Percentiles rank a stretch among this genome's conserved stretches.
These are phyloP conservation scores for Sindora glabra DNA, from an alignment of 306 rosid species.

Conservation along the genomic window DNA sequence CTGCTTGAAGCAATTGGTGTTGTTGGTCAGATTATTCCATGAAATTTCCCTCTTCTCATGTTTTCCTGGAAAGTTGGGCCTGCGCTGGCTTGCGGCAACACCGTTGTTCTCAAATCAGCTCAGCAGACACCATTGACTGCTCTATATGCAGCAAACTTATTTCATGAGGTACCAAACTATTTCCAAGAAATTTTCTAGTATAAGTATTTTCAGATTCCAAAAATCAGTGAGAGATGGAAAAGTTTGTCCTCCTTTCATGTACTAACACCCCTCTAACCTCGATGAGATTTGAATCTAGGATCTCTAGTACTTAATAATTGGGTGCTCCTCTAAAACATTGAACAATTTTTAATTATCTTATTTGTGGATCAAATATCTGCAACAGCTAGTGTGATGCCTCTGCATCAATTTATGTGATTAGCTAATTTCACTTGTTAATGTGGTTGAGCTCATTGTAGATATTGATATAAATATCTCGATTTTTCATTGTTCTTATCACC, in stretches of 20 bases:
- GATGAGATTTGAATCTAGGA: too few species aligned
- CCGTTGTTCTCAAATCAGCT: too few species aligned
- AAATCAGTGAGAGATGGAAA: background rate
- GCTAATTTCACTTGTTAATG: background rate
- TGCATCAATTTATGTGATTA: background rate
- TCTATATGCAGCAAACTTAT: too few species aligned
- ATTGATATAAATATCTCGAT: background rate
- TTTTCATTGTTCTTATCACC: slow-evolving; percentile 9
- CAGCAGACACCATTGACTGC: too few species aligned
- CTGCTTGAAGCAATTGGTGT: too few species aligned
- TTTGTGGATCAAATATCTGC: background rate
- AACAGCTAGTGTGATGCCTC: background rate
- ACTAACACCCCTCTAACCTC: background rate
- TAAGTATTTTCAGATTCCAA: background rate
- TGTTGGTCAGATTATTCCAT: too few species aligned
- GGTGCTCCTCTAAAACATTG: too few species aligned
- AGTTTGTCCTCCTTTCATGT: background rate
- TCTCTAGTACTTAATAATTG: too few species aligned
- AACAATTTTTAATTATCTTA: background rate
- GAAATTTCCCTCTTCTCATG: too few species aligned
- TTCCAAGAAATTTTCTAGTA: background rate
- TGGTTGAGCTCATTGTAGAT: background rate
- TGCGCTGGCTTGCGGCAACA: too few species aligned
- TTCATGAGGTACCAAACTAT: background rate
- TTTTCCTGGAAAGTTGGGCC: too few species aligned